Evolutionary conservation across 202 grass and related monocot species (phyloP), one percentile per base, ranked within the genome.

Genomic region (Cymbopogon flexuosus): DNA sequence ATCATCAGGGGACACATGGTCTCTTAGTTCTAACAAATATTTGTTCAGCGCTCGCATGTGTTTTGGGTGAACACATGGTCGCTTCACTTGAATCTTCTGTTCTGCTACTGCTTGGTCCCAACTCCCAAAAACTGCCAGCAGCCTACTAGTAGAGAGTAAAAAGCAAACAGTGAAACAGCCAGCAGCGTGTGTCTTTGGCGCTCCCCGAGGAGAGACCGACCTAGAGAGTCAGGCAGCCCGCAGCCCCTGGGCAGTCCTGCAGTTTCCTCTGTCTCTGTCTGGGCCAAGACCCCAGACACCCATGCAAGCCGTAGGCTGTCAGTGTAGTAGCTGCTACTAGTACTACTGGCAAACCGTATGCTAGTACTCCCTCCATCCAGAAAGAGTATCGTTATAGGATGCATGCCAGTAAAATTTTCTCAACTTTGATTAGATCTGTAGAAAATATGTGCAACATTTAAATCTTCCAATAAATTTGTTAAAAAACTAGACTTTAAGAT

Each of bases 261-360:
- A 54, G 18, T 54, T 16, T 19, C 18, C 5, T 52, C 16, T n/a
- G 47, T 52, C 16, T 19, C 49, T 54, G 49, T 54, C 49, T 54
- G 49, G 49, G 16, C 46, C 46, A 15, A 3, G 14, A 49, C 46
- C 46, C 3, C 41, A 43, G 10, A 10, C 41, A 43, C 2, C 42
- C 42, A 13, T 45, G 42, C 42, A 43, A 45, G 42, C 42, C 49
- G 18, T 54, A 54, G 16, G 49, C 49, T 54, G 49, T 54, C 47
- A 51, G 15, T 51, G 18, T 54, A 54, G n/a, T 31, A 31, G 30
- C 30, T 31, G 3, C 43, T 37, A 5, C 8, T 40, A 40, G 9
- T 40, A 15, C 7, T 7, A 34, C 29, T 73, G 59, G 59, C 54
- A 58, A 78, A 78, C 43, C 63, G 29, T 81, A 81, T 86, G 41